Percentiles rank a stretch among this genome's conserved stretches.
phyloP scores from a whole-genome alignment of 2,329 filamentous ascomycete species.

The Pestalotiopsis sp. region DNA sequence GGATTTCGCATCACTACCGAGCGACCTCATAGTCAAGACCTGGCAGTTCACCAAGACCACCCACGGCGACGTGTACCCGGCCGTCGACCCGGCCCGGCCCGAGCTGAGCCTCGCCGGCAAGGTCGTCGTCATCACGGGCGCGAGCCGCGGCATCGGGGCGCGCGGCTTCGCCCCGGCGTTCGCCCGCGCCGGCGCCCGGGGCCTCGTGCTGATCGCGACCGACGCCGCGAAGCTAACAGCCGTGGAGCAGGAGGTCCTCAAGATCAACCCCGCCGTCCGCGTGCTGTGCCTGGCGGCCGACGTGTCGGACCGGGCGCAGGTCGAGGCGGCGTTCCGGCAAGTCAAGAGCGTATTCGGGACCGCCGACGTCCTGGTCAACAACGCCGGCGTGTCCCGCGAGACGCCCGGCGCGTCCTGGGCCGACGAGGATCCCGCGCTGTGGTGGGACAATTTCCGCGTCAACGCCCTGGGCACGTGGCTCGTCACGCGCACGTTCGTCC shows the following conservation, averaged over 20 bases:
- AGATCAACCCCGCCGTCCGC: conserved; percentile 20
- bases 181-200: conserved; percentile 21
- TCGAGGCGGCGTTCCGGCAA: conserved; percentile 18
- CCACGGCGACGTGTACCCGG: conserved; percentile 10
- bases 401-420: conserved; percentile 7
- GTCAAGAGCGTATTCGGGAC: conserved; percentile 18
- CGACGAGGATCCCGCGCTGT: conserved; percentile 14
- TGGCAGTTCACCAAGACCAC: conserved; percentile 10
- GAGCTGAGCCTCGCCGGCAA: conserved; percentile 69
- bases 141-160: conserved; percentile 43
- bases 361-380: conserved; percentile 11
- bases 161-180: conserved; percentile 23
- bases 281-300: conserved; percentile 15
- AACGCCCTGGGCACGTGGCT: conserved; percentile 44
- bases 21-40: conserved; percentile 27
- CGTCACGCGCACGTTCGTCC: conserved; percentile 27
- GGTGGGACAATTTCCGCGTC: conserved; percentile 38
- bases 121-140: conserved; percentile 71
- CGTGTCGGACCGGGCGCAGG: conserved; percentile 18
- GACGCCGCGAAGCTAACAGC: conserved; percentile 35
- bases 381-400: conserved; percentile 15
- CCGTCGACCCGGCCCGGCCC: conserved; percentile 6
- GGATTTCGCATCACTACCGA: conserved; percentile 18
- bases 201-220: conserved; percentile 30
- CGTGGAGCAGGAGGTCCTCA: conserved; percentile 35